A percentile compares a stretch with the other conserved stretches of the same genome.
phyloP scores from a whole-genome alignment of 2,329 filamentous ascomycete species.

The Paraphoma sp. region DNA sequence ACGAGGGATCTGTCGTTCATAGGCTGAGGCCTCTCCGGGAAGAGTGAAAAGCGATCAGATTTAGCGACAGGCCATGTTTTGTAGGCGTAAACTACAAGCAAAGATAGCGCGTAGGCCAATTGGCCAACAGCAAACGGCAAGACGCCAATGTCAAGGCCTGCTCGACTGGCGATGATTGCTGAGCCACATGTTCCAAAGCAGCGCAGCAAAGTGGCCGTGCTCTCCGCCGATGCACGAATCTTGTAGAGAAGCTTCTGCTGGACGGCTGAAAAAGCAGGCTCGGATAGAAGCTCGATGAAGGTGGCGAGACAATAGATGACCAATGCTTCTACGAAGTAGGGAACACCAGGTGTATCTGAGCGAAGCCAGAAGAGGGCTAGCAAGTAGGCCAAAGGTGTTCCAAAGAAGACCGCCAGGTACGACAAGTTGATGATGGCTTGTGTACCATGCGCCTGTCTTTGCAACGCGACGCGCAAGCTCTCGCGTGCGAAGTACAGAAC shows the following conservation, averaged over 20 bases:
- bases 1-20: slow-evolving; percentile 33
- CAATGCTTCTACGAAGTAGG: slow-evolving; percentile 68
- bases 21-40: slow-evolving; percentile 55
- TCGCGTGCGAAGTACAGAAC: slow-evolving; percentile 96
- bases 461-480: slow-evolving; percentile 87
- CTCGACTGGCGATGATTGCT: slow-evolving; percentile 68
- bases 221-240: slow-evolving; percentile 82
- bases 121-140: slow-evolving; percentile 91
- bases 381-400: slow-evolving; percentile 66
- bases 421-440: slow-evolving; percentile 90
- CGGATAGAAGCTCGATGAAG: slow-evolving; percentile 78
- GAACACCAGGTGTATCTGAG: slow-evolving; percentile 60
- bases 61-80: slow-evolving; percentile 65
- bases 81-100: slow-evolving; percentile 74
- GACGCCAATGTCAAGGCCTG: slow-evolving; percentile 68
- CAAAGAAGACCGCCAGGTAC: slow-evolving; percentile 77
- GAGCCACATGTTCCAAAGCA: slow-evolving; percentile 76
- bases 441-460: slow-evolving; percentile 68
- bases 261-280: slow-evolving; percentile 88
- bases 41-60: slow-evolving; percentile 71
- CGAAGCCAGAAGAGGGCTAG: slow-evolving; percentile 74
- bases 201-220: slow-evolving; percentile 77
- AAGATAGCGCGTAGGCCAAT: slow-evolving; percentile 71
- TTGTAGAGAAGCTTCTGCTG: slow-evolving; percentile 83
- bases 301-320: slow-evolving; percentile 63